Conservation (phyloP, 106 monocot genomes). For the Hemerocallis citrina region DNA sequence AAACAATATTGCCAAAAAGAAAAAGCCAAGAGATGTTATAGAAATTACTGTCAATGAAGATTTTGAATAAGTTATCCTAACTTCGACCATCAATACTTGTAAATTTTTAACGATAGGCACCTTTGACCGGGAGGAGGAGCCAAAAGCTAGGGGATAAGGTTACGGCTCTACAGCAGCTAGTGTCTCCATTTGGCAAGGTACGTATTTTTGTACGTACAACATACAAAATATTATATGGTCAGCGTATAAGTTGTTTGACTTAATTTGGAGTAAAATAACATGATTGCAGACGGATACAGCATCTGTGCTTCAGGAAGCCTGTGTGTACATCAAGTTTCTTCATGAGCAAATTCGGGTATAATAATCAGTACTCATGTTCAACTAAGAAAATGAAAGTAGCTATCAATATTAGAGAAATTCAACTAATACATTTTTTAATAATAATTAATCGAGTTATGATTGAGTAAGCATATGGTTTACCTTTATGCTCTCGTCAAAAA, state of each 20-base stretch:
- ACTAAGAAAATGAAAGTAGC: no score
- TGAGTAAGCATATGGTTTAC: no score
- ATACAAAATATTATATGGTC: background rate
- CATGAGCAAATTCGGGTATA: constrained; percentile 16
- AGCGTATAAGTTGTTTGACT: background rate
- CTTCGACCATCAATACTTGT: no score
- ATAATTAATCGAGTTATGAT: background rate
- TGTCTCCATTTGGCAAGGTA: constrained; percentile 20
- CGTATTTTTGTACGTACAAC: background rate
- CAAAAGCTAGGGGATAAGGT: constrained; percentile 22
- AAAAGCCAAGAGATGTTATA: no score
- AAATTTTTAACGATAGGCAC: no score
- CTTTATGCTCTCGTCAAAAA: no score
- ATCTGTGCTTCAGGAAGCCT: constrained; percentile 14
- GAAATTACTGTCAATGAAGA: no score
- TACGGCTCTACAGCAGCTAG: constrained; percentile 16
- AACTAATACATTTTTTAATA: background rate
- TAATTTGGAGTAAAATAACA: background rate
- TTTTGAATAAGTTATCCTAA: no score
- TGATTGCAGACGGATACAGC: constrained; percentile 15
- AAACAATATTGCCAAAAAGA: no score
- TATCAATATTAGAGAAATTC: no score
- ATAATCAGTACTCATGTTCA: background rate
- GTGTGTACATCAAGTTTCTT: constrained; percentile 6
- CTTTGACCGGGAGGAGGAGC: background rate